Conservation (phyloP, 2,329 filamentous ascomycete genomes). For the Aureobasidium lini region DNA sequence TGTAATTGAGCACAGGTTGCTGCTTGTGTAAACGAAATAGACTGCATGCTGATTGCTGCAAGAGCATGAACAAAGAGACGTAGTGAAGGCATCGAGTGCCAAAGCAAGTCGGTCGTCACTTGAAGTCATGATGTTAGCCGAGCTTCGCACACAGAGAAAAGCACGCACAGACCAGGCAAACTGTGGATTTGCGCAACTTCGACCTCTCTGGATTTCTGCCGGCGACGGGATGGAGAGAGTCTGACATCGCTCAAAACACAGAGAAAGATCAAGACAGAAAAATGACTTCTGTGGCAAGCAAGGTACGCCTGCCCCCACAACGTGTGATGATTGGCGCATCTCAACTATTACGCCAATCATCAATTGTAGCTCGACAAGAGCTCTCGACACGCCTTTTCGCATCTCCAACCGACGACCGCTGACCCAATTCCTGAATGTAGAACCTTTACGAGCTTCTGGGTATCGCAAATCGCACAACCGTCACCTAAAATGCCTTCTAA, state of each 20-base stretch:
- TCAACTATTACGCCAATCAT: background rate
- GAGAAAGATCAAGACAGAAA: conserved; percentile 12
- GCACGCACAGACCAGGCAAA: background rate
- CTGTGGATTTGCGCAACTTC: background rate
- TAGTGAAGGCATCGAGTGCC: no score
- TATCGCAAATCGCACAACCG: conserved; percentile 40
- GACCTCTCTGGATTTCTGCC: background rate
- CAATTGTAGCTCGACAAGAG: background rate
- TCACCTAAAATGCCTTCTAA: conserved; percentile 13
- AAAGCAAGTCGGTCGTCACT: background rate
- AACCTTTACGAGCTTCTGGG: conserved; percentile 98
- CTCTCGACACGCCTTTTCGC: background rate
- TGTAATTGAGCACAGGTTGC: no score
- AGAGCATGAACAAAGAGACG: no score
- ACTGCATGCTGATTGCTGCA: no score
- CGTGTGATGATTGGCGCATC: background rate
- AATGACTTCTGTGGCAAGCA: conserved; percentile 14
- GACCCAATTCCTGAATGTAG: conserved; percentile 41
- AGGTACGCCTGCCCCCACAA: conserved; percentile 8
- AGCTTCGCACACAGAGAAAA: background rate
- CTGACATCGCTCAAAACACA: conserved; percentile 10
- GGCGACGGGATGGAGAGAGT: conserved; percentile 8
- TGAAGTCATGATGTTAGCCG: conserved; percentile 3
- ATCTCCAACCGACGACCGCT: background rate
- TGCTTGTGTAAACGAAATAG: no score